Base-by-base conservation (phyloP, 2,329 filamentous ascomycete genomes). In the Verticillium tricorpus region DNA sequence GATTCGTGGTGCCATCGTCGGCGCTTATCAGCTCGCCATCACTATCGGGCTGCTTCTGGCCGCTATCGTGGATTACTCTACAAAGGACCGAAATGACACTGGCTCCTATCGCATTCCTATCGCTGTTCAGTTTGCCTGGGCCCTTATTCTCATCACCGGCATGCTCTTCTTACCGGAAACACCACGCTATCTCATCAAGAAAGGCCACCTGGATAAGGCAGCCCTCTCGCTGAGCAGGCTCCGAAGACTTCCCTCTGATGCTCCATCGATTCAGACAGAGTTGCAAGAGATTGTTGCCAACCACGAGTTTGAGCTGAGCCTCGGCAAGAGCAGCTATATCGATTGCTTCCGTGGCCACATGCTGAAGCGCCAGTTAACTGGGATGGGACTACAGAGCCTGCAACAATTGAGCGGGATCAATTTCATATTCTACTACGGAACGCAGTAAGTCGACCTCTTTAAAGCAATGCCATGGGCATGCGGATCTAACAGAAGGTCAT, bases 111-210 rank as follows among this genome's bases (percentile, higher is more conserved):
- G 86, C 1, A 88, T 89, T 61, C 86, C 86, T 14, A 81, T 89
- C 61, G 84, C 80, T 3, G 70, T 89, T 0, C 86, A 89, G 69
- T 90, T 92, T 64, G 78, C 82, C 2, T 92, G 89, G 88, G 85
- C 89, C 5, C 71, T 91, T 25, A 81, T 92, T 64, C 81, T 92
- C 25, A 82, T 87, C 60, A 52, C 66, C 40, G 89, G 89, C 61
- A 85, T 92, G 78, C 64, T 89, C 31, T 63, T 91, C 60, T 82
- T 93, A 1, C 90, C 90, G 8, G 90, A 93, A 71, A 91, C 89
- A 0, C 89, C 90, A 1, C 85, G 90, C 25, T 93, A 80, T 72
- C 77, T 89, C 17, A 86, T 92, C 74, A 90, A 87, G 74, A 78
- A 77, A 58, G 83, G 82, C 61, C 76, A 80, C 39, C 72, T 76